Evolutionary conservation across 202 grass and related monocot genomes (phyloP), one percentile per base, ranked within the genome.

Genomic region (Zizania palustris): DNA sequence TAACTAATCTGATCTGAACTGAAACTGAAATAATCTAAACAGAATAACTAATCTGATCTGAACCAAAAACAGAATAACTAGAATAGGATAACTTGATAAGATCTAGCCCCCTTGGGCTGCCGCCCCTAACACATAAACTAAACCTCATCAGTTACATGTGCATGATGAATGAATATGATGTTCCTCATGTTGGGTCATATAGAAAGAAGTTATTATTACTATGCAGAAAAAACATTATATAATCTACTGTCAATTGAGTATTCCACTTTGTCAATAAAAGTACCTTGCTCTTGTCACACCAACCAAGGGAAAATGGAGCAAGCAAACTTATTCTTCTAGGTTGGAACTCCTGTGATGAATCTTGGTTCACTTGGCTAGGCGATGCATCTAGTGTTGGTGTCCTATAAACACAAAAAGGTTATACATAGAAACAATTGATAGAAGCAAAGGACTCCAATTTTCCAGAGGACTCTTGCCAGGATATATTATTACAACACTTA

Each of bases 201-300:
- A 18, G 39, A 67, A 73, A 86, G 0, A 78, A 62, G 37, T 49
- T 67, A 83, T 5, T 54, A 10, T 9, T 58, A 46, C 38, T 74
- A 51, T 3, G 63, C 16, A 46, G 14, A 49, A 67, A 85, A 45
- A 28, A 6, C 16, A 69, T 56, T 44, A 15, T 6, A 15, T 37
- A 21, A 36, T 80, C 9, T 65, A 51, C 18, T 61, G 43, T 60
- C 21, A 19, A 73, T 19, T 33, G 4, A 51, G 45, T 1, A 69
- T 28, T 65, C 37, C 20, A 80, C 13, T 41, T 28, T 57, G 49
- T 14, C 16, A 84, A 65, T 72, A 51, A 11, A 63, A 38, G 28
- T 85, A 99, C 96, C 96, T 99, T 99, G 46, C 91, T 96, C 88
- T 83, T 99, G 34, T 99, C 92, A 71, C 88, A 88, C 88, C 96